These are phyloP conservation scores for Nissolia schottii DNA, from an alignment of 306 rosid species.

Conservation along the genomic window DNA sequence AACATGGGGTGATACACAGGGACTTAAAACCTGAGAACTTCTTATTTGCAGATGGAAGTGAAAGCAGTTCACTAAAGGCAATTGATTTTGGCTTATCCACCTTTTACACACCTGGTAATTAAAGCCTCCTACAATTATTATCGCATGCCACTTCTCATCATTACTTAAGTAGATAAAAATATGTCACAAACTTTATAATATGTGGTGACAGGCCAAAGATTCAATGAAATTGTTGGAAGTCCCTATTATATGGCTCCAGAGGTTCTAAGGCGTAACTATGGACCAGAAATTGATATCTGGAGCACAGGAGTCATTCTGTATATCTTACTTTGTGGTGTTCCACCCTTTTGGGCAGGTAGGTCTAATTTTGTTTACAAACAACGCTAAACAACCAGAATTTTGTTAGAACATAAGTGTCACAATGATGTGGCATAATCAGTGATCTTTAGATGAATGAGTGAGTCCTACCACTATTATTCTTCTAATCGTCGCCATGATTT, in stretches of 20 bases:
- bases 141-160: not conserved
- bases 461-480: no score
- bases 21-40: slow-evolving; percentile 95
- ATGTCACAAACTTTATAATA: not conserved
- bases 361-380: not conserved
- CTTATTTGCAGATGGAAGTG: slow-evolving; percentile 66
- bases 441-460: no score
- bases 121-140: not conserved
- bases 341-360: slow-evolving; percentile 98
- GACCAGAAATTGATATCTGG: slow-evolving; percentile 89
- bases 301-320: slow-evolving; percentile 94
- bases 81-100: slow-evolving; percentile 95
- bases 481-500: no score
- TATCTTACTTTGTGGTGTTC: slow-evolving; percentile 89
- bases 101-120: slow-evolving; percentile 65
- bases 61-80: slow-evolving; percentile 57
- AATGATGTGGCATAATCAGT: no score
- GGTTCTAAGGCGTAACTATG: slow-evolving; percentile 78
- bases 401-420: no score
- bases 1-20: slow-evolving; percentile 81
- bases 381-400: no score
- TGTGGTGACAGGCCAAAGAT: slow-evolving; percentile 63
- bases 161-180: not conserved
- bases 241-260: slow-evolving; percentile 99
- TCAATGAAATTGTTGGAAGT: slow-evolving; percentile 90